A percentile compares a stretch with the other conserved stretches of the same genome.
Conservation (phyloP, 2,329 filamentous ascomycete genomes). For the Apiospora phragmitis region DNA sequence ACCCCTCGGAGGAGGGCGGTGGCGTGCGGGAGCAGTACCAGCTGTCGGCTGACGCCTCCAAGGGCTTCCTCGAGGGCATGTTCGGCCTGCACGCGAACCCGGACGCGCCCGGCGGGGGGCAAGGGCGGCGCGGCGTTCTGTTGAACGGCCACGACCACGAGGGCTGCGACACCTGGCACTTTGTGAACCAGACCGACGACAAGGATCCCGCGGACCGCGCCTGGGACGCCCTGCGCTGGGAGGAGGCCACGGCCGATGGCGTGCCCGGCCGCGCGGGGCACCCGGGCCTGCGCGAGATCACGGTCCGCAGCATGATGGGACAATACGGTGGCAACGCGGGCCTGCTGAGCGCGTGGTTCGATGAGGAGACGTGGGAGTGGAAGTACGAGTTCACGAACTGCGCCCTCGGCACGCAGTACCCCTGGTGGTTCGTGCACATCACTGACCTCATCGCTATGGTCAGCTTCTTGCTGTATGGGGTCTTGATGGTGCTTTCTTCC, state of each 20-base stretch:
- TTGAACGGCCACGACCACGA: slow-evolving; percentile 94
- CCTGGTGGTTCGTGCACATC: slow-evolving; percentile 92
- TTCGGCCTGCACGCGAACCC: slow-evolving; percentile 72
- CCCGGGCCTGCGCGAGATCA: slow-evolving; percentile 81
- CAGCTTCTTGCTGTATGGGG: slow-evolving; percentile 28
- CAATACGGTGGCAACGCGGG: slow-evolving; percentile 91
- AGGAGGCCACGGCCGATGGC: slow-evolving; percentile 40
- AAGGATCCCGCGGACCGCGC: slow-evolving; percentile 38
- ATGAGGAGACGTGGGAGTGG: slow-evolving; percentile 73
- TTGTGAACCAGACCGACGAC: slow-evolving; percentile 62
- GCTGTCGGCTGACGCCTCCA: slow-evolving; percentile 70
- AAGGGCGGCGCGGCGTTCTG: slow-evolving; percentile 73
- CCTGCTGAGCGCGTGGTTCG: slow-evolving; percentile 87
- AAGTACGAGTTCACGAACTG: slow-evolving; percentile 78
- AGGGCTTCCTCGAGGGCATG: slow-evolving; percentile 78
- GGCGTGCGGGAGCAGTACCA: slow-evolving; percentile 91
- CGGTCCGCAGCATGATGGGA: slow-evolving; percentile 98
- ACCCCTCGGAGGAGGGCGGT: slow-evolving; percentile 61
- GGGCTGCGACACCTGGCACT: slow-evolving; percentile 89
- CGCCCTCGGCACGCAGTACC: slow-evolving; percentile 78
- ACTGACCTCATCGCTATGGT: slow-evolving; percentile 56
- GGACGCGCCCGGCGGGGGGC: slow-evolving; percentile 58
- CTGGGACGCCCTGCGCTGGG: slow-evolving; percentile 54
- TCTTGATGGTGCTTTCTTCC: slow-evolving; percentile 16
- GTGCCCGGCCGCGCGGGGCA: slow-evolving; percentile 44